phyloP scores from a whole-genome alignment of 257 asterid genomes.

The Petunia axillaris region DNA sequence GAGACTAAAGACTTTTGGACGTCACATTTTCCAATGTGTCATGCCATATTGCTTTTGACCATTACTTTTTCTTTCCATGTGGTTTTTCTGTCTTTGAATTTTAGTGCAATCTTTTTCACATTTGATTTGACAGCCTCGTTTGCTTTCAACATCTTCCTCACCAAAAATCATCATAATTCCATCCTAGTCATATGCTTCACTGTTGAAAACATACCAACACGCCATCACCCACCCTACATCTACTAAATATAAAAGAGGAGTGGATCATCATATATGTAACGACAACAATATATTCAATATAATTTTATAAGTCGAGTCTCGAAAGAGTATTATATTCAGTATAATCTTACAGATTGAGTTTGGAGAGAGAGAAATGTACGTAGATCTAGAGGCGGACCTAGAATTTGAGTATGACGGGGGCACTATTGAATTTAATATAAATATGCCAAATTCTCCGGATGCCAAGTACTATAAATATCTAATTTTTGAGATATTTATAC shows the following conservation, averaged over 20 bases:
- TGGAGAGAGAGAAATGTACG: no score
- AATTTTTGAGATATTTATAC: no score
- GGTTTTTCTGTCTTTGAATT: slow-evolving; percentile 4
- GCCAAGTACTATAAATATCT: no score
- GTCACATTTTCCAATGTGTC: slow-evolving; percentile 24
- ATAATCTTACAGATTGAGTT: no score
- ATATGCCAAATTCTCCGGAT: no score
- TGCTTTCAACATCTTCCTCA: slow-evolving; percentile 2
- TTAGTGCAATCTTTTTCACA: slow-evolving; percentile 5
- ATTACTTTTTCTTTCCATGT: neutral
- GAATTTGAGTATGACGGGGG: no score
- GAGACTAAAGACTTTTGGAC: neutral
- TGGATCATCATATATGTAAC: no score
- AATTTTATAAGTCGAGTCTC: no score
- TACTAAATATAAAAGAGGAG: neutral
- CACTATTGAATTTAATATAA: no score
- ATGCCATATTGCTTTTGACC: slow-evolving; percentile 11
- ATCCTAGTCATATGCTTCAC: neutral
- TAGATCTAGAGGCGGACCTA: no score
- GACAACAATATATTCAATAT: no score
- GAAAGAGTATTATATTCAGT: no score
- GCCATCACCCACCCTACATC: neutral
- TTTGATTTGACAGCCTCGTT: slow-evolving; percentile 7
- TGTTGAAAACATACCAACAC: neutral
- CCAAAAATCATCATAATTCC: neutral